Evolutionary conservation across 2,329 filamentous ascomycete species (phyloP), one percentile per base, ranked within the genome.

Genomic region (Monilinia laxa): DNA sequence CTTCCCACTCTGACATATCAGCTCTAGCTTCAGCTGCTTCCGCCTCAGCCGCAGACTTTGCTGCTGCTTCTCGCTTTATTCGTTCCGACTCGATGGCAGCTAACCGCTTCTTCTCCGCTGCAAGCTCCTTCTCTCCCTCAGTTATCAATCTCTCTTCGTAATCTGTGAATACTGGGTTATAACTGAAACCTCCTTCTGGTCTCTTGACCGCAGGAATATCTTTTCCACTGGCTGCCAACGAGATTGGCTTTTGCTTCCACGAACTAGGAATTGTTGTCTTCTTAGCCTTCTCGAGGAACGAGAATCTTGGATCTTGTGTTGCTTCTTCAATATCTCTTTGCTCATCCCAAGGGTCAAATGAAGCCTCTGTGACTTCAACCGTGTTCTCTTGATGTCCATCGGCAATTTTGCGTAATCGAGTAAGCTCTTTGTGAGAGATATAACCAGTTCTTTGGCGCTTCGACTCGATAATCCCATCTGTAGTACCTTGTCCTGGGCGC

Each of bases 91-190:
- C 85, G 68, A 88, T 86, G 54, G 85, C 86, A 49, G 82, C 84
- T 7, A 94, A 78, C 7, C 93, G 88, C 77, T 90, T 87, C 76
- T 87, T 85, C 79, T 98, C 94, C 0, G 88, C 86, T 70, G 89
- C 90, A 2, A 97, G 82, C 18, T 90, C 93, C 78, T 91, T 92
- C 66, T 88, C 84, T 56, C 92, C 90, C 78, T 96, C 92, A 53
- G 86, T 82, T 25, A 85, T 83, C 55, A 97, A 81, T 20, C 94
- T 85, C 11, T 86, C 83, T 73, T 93, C 89, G 84, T 96, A 99
- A 70, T 97, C 93, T 70, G 87, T 85, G 73, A 96, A 96, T 7
- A 86, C 81, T 0, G 95, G 95, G 77, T 99, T 99, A 81, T 99
- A 99, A 73, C 92, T 96, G 78, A 89, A 92, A 68, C 92, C 93